Evolutionary conservation across 139 green algal genomes (phyloP), one percentile per base, ranked within the genome.

Genomic region (Limnomonas spitsbergensis): DNA sequence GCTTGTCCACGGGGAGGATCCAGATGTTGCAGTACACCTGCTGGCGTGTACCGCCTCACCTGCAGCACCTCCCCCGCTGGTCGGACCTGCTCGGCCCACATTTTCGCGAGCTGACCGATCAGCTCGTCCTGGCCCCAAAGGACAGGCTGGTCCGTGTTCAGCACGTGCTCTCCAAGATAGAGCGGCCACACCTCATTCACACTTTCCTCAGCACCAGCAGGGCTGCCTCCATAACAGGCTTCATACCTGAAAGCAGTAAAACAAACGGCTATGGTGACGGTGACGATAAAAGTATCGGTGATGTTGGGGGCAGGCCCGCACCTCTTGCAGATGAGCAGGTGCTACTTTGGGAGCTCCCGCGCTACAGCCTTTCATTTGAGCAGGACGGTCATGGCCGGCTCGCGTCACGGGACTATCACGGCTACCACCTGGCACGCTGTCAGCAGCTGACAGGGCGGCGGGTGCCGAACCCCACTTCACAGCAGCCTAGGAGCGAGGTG

Each of bases 311-410:
- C n/a, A n/a, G n/a, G n/a, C n/a, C n/a, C n/a, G n/a, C n/a, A n/a
- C n/a, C n/a, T n/a, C n/a, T n/a, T n/a, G n/a, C n/a, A n/a, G n/a
- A n/a, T n/a, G n/a, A n/a, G n/a, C 68, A 32, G 14, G 68, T 47
- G 40, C 29, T 78, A 20, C 4, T 78, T 7, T 76, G 69, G 69
- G 81, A 90, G 75, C 77, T 91, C 36, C 83, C 88, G 0, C 83
- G 88, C 4, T 89, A 81, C 31, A 20, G 77, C 0, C 73, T 92
- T 67, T 78, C 89, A 76, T 90, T 92, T 77, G 76, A 84, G 75
- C 38, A 86, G 0, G 40, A 56, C n/a, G n/a, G n/a, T n/a, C 26
- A 53, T 24, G 61, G 67, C 4, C 14, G 72, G 20, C 32, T 80
- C 38, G 14, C 1, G 1, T 85, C 80, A 2, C 32, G 38, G 0